Percentiles rank a stretch among this genome's conserved stretches.
phyloP scores from a whole-genome alignment of 78 protist genomes.

The Pigoraptor vietnamica region DNA sequence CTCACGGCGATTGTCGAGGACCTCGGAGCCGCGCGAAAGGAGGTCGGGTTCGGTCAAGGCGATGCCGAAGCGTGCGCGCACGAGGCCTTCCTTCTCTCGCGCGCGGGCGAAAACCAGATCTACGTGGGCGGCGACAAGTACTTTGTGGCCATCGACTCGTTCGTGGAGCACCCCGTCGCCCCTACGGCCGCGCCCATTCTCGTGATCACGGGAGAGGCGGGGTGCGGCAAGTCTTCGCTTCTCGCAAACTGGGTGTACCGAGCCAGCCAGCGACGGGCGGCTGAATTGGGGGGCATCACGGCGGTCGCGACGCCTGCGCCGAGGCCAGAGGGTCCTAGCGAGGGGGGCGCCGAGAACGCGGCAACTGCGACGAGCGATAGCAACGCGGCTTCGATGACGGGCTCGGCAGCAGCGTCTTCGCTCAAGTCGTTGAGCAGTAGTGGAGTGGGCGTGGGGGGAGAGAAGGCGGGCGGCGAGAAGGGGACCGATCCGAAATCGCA shows the following conservation, averaged over 20 bases:
- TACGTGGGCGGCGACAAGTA: background rate
- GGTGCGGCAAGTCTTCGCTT: background rate
- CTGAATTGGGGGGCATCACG: background rate
- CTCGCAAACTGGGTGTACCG: background rate
- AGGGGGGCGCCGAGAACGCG: too few species aligned
- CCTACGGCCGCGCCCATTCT: background rate
- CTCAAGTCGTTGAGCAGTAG: too few species aligned
- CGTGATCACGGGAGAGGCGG: background rate
- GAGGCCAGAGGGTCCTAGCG: too few species aligned
- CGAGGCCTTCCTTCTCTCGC: background rate
- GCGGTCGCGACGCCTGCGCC: too few species aligned
- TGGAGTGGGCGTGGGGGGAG: too few species aligned
- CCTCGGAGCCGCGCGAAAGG: background rate
- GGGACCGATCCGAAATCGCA: background rate
- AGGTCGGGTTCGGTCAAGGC: background rate
- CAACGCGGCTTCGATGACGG: too few species aligned
- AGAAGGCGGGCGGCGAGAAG: background rate
- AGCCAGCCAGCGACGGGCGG: background rate
- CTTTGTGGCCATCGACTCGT: background rate
- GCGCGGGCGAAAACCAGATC: background rate
- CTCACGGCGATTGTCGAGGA: background rate
- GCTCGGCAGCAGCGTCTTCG: too few species aligned
- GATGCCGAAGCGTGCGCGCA: background rate
- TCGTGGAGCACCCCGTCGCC: background rate
- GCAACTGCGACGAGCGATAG: too few species aligned